Percentiles rank a stretch among this genome's conserved stretches.
Conservation (phyloP, 768 basidiomycete species). For the Dioszegia aurantiaca region DNA sequence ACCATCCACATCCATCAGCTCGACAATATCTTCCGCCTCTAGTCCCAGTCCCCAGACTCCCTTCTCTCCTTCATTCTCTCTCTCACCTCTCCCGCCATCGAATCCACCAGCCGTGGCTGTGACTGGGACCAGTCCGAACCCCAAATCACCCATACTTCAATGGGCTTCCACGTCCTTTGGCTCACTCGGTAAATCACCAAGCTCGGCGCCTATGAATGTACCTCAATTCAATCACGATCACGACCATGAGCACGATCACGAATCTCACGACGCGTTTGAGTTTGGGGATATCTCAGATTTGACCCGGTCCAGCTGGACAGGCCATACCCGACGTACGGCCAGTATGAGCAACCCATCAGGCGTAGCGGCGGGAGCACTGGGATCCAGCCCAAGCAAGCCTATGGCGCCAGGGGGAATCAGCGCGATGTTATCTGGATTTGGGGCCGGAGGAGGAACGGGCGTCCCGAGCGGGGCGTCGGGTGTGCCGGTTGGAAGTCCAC, state of each 20-base stretch:
- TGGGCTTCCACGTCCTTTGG: constrained; percentile 25
- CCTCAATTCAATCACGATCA: constrained; percentile 6
- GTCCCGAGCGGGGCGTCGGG: not conserved
- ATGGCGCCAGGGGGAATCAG: not conserved
- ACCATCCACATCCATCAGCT: constrained; percentile 13
- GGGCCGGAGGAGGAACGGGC: not conserved
- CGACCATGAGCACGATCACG: constrained; percentile 31
- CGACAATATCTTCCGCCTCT: constrained; percentile 16
- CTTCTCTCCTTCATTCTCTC: constrained; percentile 27
- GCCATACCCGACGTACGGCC: constrained; percentile 24
- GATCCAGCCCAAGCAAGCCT: not conserved
- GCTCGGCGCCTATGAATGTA: not conserved
- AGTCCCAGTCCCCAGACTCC: constrained; percentile 3
- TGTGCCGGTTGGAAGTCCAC: constrained; percentile 5
- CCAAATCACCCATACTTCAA: constrained; percentile 25
- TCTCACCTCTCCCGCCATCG: constrained; percentile 36
- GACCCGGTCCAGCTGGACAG: constrained; percentile 27
- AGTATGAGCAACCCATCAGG: constrained; percentile 26
- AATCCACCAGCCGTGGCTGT: constrained; percentile 20
- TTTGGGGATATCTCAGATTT: constrained; percentile 42
- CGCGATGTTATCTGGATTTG: constrained; percentile 12
- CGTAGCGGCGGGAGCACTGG: not conserved
- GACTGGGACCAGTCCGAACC: not conserved
- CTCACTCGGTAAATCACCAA: constrained; percentile 32
- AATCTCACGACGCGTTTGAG: constrained; percentile 43